A percentile compares a stretch with the other conserved stretches of the same genome.
Evolutionary conservation across 2,329 filamentous ascomycete genomes (phyloP).

Genomic region (Aspergillus sp.): DNA sequence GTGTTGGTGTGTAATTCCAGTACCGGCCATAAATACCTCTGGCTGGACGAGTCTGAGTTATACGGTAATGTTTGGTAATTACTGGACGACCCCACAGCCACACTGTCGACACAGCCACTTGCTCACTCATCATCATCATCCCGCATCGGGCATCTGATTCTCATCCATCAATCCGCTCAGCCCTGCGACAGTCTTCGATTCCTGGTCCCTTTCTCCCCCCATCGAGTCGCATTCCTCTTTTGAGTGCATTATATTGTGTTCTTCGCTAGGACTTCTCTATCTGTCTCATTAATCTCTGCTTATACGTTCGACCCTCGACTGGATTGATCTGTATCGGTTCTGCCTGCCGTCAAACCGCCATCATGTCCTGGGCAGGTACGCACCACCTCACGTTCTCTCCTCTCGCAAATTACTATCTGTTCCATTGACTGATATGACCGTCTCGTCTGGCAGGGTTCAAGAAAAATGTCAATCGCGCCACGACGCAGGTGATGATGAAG

Average conservation of each 20-base stretch:
- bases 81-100: background rate
- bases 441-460: slow-evolving; percentile 65
- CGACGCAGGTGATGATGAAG: slow-evolving; percentile 99
- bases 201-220: background rate
- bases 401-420: background rate
- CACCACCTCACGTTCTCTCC: slow-evolving; percentile 3
- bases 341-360: slow-evolving; percentile 26
- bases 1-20: too few relatives aligned
- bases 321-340: background rate
- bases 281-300: background rate
- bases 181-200: slow-evolving; percentile 2
- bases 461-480: slow-evolving; percentile 97
- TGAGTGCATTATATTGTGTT: background rate
- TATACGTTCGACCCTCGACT: background rate
- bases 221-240: background rate
- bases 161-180: slow-evolving; percentile 2
- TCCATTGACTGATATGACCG: slow-evolving; percentile 4
- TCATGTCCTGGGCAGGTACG: slow-evolving; percentile 70
- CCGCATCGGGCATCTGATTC: slow-evolving; percentile 4
- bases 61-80: background rate
- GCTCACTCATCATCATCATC: background rate
- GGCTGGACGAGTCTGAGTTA: too few relatives aligned
- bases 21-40: too few relatives aligned
- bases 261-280: background rate
- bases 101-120: slow-evolving; percentile 1